Conservation (phyloP, 1,284 basidiomycete genomes). For the Ceratobasidium sp. region DNA sequence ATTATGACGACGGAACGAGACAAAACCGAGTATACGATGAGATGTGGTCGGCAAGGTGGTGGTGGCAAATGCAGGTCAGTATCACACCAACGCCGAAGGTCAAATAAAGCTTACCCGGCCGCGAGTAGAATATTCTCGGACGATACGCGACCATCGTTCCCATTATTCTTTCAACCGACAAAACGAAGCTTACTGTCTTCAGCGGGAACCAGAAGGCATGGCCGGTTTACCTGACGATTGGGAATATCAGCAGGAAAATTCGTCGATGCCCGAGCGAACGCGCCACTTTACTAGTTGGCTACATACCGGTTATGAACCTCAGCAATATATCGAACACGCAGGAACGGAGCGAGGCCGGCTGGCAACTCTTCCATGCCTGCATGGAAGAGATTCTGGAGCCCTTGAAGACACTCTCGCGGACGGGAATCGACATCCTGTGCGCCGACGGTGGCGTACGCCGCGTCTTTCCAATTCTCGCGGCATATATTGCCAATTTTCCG, state of each 20-base stretch:
- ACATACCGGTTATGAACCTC: slow-evolving; percentile 34
- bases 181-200: not conserved
- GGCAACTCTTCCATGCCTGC: slow-evolving; percentile 50
- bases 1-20: not conserved
- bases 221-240: slow-evolving; percentile 39
- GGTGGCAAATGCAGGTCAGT: slow-evolving; percentile 46
- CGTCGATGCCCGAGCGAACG: not conserved
- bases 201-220: slow-evolving; percentile 5
- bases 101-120: not conserved
- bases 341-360: not conserved
- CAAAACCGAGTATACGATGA: slow-evolving; percentile 30
- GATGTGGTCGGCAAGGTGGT: slow-evolving; percentile 40
- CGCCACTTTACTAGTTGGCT: slow-evolving; percentile 41
- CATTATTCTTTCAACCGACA: slow-evolving; percentile 10
- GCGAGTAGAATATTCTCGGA: slow-evolving; percentile 24
- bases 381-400: slow-evolving; percentile 48
- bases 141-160: not conserved
- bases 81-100: not conserved
- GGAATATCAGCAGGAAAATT: slow-evolving; percentile 45
- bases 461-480: slow-evolving; percentile 49
- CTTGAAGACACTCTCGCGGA: slow-evolving; percentile 29
- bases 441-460: slow-evolving; percentile 45
- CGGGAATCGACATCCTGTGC: slow-evolving; percentile 46
- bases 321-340: not conserved
- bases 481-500: slow-evolving; percentile 51